Evolutionary conservation across 2,329 filamentous ascomycete genomes (phyloP), one percentile per base, ranked within the genome.

Genomic region (Aspergillus sp.): DNA sequence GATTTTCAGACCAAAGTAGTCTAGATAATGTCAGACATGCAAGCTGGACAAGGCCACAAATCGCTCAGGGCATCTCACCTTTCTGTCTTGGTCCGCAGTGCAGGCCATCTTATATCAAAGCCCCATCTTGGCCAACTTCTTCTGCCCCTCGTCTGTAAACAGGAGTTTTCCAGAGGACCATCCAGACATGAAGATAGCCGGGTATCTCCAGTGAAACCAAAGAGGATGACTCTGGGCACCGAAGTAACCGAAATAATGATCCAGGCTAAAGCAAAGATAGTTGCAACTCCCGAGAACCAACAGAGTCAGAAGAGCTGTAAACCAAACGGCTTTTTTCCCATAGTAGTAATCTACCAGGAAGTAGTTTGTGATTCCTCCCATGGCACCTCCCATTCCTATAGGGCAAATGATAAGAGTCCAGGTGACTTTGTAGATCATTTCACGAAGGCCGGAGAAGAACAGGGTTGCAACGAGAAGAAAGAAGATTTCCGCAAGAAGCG

Each of bases 301-400:
- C 5, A 59, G 46, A 2, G 54, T 35, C 16, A 59, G 24, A 1
- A 57, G 45, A 0, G 17, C 54, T 0, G 56, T 59, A 20, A 59
- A 59, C 26, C 52, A 51, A 13, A 47, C 56, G 1, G 54, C 56
- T 26, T 53, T 57, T 30, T 53, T 51, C 1, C 54, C 56, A 11
- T 59, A 57, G 49, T 54, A 45, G 13, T 54, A 47, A 26, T 59
- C 56, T 4, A 59, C 57, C 14, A 59, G 45, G 24, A 59, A 58
- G 45, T 3, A 47, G 30, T 54, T 59, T 3, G 44, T 56, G 0
- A 57, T 26, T 1, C 53, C 47, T 1, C 55, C 55, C 54, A 58
- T 52, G 1, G 54, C 46, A 2, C 56, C 53, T 17, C 54, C 54
- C 56, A 58, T 58, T 1, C 56, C 56, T 1, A 56, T 43, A 0